phyloP scores from a whole-genome alignment of 2,329 filamentous ascomycete species.

The Monosporascus sp. region DNA sequence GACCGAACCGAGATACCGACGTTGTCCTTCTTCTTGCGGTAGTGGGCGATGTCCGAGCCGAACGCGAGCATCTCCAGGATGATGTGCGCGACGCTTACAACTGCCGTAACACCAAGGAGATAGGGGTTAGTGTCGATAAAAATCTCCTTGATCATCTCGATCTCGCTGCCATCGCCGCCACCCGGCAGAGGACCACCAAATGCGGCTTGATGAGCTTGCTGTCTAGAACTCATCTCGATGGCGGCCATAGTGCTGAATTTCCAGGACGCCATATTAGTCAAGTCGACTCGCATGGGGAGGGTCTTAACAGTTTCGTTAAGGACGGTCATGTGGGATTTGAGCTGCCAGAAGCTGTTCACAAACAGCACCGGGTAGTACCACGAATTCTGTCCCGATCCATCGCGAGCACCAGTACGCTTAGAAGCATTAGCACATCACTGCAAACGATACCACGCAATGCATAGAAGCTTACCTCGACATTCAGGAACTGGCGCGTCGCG shows the following conservation, averaged over 20 bases:
- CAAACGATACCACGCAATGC: background rate
- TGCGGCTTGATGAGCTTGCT: slow-evolving; percentile 73
- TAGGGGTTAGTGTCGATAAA: slow-evolving; percentile 91
- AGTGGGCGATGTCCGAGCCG: slow-evolving; percentile 95
- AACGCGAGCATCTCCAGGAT: slow-evolving; percentile 94
- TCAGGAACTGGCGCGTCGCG: slow-evolving; percentile 70
- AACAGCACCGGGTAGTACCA: slow-evolving; percentile 92
- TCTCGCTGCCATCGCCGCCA: slow-evolving; percentile 84
- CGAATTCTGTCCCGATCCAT: slow-evolving; percentile 77
- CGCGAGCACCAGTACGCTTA: slow-evolving; percentile 66
- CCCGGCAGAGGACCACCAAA: slow-evolving; percentile 65
- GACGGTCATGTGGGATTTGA: slow-evolving; percentile 83
- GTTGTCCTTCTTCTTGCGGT: slow-evolving; percentile 99
- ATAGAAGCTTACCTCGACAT: slow-evolving; percentile 54
- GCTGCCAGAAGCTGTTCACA: slow-evolving; percentile 95
- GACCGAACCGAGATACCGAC: slow-evolving; percentile 94
- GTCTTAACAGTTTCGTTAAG: slow-evolving; percentile 84
- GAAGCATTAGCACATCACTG: slow-evolving; percentile 6
- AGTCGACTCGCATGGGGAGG: slow-evolving; percentile 75
- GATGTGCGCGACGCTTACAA: slow-evolving; percentile 87
- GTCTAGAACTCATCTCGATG: slow-evolving; percentile 82
- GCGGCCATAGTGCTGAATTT: slow-evolving; percentile 82
- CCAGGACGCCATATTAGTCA: slow-evolving; percentile 80
- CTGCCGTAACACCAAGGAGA: slow-evolving; percentile 74
- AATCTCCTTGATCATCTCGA: slow-evolving; percentile 96